phyloP scores from a whole-genome alignment of 768 basidiomycete species.

The Mycena epipterygia region DNA sequence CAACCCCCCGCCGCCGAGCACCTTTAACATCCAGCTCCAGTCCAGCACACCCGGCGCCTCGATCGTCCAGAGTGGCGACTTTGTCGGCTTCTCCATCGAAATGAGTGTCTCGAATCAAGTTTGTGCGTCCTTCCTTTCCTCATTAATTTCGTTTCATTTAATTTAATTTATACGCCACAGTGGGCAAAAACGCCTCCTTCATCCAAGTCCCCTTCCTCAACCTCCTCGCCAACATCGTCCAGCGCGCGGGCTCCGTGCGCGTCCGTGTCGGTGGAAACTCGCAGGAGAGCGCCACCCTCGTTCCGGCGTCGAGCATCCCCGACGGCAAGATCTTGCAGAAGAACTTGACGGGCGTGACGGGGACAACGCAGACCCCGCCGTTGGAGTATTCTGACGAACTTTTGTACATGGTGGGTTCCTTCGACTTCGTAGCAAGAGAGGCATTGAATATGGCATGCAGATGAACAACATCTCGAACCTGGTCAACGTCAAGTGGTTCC shows the following conservation, averaged over 20 bases:
- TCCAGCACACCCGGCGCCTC: slow-evolving; percentile 49
- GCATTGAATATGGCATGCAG: too few species aligned
- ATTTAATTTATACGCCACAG: neutral
- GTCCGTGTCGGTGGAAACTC: slow-evolving; percentile 73
- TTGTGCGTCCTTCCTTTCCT: slow-evolving; percentile 40
- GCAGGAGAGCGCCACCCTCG: slow-evolving; percentile 62
- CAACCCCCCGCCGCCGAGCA: slow-evolving; percentile 53
- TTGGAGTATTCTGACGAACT: slow-evolving; percentile 65
- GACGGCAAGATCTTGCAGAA: slow-evolving; percentile 59
- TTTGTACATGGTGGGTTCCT: slow-evolving; percentile 55
- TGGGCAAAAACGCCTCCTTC: slow-evolving; percentile 36
- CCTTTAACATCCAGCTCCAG: slow-evolving; percentile 61
- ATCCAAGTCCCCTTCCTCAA: slow-evolving; percentile 67
- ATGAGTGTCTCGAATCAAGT: slow-evolving; percentile 58
- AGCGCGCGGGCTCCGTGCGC: slow-evolving; percentile 61
- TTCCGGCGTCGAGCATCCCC: slow-evolving; percentile 45
- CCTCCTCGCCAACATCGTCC: slow-evolving; percentile 64
- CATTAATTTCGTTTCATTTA: slow-evolving; percentile 35
- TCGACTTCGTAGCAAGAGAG: too few species aligned
- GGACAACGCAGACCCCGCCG: slow-evolving; percentile 64
- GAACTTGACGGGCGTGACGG: slow-evolving; percentile 35
- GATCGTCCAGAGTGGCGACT: slow-evolving; percentile 49
- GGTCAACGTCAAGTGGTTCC: slow-evolving; percentile 64
- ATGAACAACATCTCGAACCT: slow-evolving; percentile 61
- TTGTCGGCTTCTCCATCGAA: slow-evolving; percentile 60